Conservation (phyloP, 2,329 filamentous ascomycete genomes). For the Penicillium sp. region DNA sequence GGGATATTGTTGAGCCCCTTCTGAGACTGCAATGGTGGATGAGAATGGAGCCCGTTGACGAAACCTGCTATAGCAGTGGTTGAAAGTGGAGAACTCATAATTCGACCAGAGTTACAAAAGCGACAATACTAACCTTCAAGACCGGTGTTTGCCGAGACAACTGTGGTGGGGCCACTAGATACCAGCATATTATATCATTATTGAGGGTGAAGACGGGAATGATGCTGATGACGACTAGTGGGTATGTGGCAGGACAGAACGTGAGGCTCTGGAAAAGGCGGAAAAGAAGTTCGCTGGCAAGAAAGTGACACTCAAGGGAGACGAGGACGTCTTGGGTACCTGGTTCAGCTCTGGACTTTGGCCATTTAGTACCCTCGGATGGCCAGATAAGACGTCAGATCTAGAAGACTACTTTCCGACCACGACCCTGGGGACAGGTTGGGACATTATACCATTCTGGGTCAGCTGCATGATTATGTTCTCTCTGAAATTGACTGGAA, state of each 20-base stretch:
- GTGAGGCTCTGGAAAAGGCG: too few relatives aligned
- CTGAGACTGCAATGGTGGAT: conserved; percentile 99
- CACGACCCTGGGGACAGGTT: conserved; percentile 81
- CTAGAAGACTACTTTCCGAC: conserved; percentile 79
- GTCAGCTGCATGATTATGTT: conserved; percentile 91
- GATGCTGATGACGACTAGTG: too few relatives aligned
- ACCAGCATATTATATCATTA: too few relatives aligned
- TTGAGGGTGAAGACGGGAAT: too few relatives aligned
- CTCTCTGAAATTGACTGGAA: conserved; percentile 78
- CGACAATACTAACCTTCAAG: too few relatives aligned
- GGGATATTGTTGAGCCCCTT: conserved; percentile 87
- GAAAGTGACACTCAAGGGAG: conserved; percentile 59
- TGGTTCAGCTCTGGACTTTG: conserved; percentile 93
- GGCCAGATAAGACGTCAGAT: conserved; percentile 75
- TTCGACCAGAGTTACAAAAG: too few relatives aligned
- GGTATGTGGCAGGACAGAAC: too few relatives aligned
- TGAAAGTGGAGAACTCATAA: conserved; percentile 48
- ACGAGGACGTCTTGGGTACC: conserved; percentile 89
- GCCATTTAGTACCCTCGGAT: conserved; percentile 91
- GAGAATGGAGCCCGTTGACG: conserved; percentile 73
- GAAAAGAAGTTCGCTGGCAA: too few relatives aligned
- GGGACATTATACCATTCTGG: conserved; percentile 80
- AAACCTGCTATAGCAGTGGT: conserved; percentile 75
- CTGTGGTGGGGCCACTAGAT: too few relatives aligned
- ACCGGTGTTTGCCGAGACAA: too few relatives aligned